Evolutionary conservation across 352 stramenopile species (phyloP).

Genomic region (Globisporangium paddicum): DNA sequence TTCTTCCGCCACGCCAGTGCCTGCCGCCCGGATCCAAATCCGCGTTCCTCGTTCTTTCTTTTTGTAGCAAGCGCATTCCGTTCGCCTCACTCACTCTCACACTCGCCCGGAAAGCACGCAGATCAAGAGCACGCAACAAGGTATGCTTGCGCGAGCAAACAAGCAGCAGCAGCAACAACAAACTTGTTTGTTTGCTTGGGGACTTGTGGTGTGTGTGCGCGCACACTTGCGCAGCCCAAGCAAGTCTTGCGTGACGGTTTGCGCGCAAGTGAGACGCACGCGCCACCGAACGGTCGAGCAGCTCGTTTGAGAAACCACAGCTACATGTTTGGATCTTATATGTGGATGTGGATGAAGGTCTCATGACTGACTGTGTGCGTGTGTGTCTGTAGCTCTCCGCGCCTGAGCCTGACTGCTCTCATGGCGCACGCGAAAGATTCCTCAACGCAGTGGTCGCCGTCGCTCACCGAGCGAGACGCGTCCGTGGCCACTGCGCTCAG

Average conservation of each 20-base stretch:
- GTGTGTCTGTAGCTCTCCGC: neutral
- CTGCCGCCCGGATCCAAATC: neutral
- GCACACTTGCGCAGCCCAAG: neutral
- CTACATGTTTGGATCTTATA: no score
- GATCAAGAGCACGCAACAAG: neutral
- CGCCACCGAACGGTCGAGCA: constrained; percentile 5
- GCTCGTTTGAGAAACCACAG: constrained; percentile 1
- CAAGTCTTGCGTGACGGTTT: no score
- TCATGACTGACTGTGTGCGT: neutral
- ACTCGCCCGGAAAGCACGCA: neutral
- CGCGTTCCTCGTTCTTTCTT: neutral
- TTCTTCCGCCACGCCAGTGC: neutral
- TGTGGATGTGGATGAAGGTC: no score
- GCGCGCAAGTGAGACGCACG: no score
- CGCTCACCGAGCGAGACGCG: neutral
- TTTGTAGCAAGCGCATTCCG: neutral
- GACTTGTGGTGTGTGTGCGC: neutral
- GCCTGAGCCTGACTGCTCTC: neutral
- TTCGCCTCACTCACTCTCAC: neutral
- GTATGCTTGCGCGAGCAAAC: neutral
- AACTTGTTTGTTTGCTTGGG: neutral
- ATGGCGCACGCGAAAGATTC: neutral
- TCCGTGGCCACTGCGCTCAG: neutral
- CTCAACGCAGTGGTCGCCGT: neutral
- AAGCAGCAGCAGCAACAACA: neutral